Percentiles rank a stretch among this genome's conserved stretches.
These are phyloP conservation scores for Biscogniauxia mediterranea DNA, from an alignment of 2,329 filamentous ascomycete species.

Conservation along the genomic window DNA sequence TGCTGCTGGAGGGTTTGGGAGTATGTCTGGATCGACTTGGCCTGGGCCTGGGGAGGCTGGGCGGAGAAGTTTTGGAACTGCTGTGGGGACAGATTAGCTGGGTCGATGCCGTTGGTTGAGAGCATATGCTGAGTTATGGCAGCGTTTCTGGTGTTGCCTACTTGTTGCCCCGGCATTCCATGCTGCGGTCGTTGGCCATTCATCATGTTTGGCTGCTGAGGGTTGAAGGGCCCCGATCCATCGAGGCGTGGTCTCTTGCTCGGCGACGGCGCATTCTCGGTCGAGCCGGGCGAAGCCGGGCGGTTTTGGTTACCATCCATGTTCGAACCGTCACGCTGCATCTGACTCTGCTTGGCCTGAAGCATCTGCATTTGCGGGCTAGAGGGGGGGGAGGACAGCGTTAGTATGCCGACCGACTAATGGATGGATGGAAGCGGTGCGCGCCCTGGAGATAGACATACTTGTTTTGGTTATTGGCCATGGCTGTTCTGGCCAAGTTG, in stretches of 20 bases:
- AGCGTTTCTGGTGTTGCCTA: slow-evolving; percentile 48
- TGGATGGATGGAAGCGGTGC: not conserved
- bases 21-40: slow-evolving; percentile 86
- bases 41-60: slow-evolving; percentile 61
- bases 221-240: slow-evolving; percentile 68
- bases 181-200: slow-evolving; percentile 68
- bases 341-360: slow-evolving; percentile 69
- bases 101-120: slow-evolving; percentile 70
- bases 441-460: slow-evolving; percentile 41
- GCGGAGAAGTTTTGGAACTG: slow-evolving; percentile 68
- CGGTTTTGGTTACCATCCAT: slow-evolving; percentile 83
- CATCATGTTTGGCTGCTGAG: slow-evolving; percentile 68
- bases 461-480: slow-evolving; percentile 76
- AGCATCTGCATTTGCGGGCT: slow-evolving; percentile 72
- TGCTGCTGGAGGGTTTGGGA: slow-evolving; percentile 80
- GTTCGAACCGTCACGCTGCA: slow-evolving; percentile 83
- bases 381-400: slow-evolving; percentile 1
- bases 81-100: slow-evolving; percentile 67
- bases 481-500: slow-evolving; percentile 69
- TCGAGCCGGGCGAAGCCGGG: slow-evolving; percentile 76
- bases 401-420: slow-evolving; percentile 15
- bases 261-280: slow-evolving; percentile 87
- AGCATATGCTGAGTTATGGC: slow-evolving; percentile 57
- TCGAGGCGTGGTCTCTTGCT: slow-evolving; percentile 86
- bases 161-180: slow-evolving; percentile 70